Evolutionary conservation across 495 filamentous ascomycete species (phyloP), one percentile per base, ranked within the genome.

Genomic region (Recurvomyces mirabilis): DNA sequence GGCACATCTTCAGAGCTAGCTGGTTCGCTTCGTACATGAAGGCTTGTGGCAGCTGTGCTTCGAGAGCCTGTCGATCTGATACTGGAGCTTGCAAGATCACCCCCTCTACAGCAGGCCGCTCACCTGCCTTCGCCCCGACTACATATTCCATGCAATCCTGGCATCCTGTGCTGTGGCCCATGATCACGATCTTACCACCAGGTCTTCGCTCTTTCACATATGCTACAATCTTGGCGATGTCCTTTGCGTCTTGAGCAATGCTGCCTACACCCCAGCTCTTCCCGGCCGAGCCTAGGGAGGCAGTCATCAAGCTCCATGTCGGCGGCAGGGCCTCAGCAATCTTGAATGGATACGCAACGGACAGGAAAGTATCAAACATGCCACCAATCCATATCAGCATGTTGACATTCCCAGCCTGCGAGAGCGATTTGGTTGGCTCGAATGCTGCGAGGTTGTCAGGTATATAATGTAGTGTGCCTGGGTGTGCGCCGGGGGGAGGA

Each of bases 161-260:
- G 47, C 82, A 86, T 1, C 91, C 91, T 0, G 81, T 85, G 1
- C 81, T 87, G 51, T 93, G 86, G 9, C 91, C 91, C 73, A 98
- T 76, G 10, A 95, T 59, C 7, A 89, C 79, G n/a, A 94, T 66
- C 56, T 80, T 84, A 10, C 66, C 59, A 9, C 57, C 62, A 0
- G 58, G 54, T 4, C 58, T 49, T 29, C 60, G 33, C 12, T 34
- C 43, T 2, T 68, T 68, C 38, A 94, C 74, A 56, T 87, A 88
- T 15, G 67, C 57, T n/a, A 94, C 81, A 38, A 82, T 71, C 17
- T 74, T 63, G 0, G 68, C 72, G 33, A 94, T 71, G 59, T 98
- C 86, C 17, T 70, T 60, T 13, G 80, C 79, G 61, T 95, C 89
- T 38, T 73, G 59, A 39, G 68, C 63, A 13, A 98, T 71, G 47